These are phyloP conservation scores for Clonostachys byssicola DNA, from an alignment of 2,329 filamentous ascomycete species.

Conservation along the genomic window DNA sequence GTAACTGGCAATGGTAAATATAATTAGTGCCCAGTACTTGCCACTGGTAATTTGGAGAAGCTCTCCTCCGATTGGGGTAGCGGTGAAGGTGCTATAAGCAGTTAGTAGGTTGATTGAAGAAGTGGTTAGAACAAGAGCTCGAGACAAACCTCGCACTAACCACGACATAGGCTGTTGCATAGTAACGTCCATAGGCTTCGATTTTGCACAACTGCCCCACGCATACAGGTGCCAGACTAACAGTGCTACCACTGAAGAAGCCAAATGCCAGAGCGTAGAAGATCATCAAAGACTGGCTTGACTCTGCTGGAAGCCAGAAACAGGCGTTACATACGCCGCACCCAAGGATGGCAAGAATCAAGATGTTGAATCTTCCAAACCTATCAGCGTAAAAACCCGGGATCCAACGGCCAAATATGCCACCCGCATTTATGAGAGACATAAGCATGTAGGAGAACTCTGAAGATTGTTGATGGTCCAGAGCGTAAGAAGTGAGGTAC, in stretches of 20 bases:
- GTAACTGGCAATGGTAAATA: background rate
- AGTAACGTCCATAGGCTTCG: background rate
- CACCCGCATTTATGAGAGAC: constrained; percentile 63
- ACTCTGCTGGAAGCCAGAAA: constrained; percentile 54
- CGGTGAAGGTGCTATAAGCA: background rate
- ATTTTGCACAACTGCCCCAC: background rate
- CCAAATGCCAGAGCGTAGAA: constrained; percentile 21
- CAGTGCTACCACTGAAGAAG: background rate
- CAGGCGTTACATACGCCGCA: constrained; percentile 48
- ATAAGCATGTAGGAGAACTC: constrained; percentile 61
- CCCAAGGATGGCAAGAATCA: constrained; percentile 49
- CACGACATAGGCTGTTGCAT: background rate
- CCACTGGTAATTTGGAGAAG: background rate
- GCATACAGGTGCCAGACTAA: background rate
- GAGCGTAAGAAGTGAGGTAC: constrained; percentile 55
- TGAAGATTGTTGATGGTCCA: constrained; percentile 41
- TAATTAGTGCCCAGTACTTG: background rate
- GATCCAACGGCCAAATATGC: constrained; percentile 52
- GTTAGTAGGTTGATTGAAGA: background rate
- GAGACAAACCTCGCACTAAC: background rate
- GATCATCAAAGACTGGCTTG: constrained; percentile 36
- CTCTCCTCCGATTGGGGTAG: background rate
- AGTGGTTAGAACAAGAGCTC: background rate
- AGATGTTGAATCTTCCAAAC: constrained; percentile 50
- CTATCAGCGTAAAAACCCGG: constrained; percentile 53